phyloP scores from a whole-genome alignment of 768 basidiomycete species.

The Termitomyces sp. region DNA sequence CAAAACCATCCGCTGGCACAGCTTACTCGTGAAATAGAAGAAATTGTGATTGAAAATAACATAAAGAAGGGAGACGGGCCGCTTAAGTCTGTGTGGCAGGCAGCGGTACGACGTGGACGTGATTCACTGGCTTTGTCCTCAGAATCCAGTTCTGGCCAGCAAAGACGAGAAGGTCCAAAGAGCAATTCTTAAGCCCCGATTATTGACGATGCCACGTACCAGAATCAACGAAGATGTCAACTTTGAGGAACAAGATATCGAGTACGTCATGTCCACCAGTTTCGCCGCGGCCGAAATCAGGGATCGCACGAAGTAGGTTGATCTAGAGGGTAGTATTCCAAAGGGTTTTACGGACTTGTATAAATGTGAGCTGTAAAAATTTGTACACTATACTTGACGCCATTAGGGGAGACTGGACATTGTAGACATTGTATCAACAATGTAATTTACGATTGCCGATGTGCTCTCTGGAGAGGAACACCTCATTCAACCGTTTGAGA shows the following conservation, averaged over 20 bases:
- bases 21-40: conserved; percentile 55
- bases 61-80: conserved; percentile 57
- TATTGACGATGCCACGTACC: not conserved
- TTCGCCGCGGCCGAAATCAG: not conserved
- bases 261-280: not conserved
- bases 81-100: conserved; percentile 49
- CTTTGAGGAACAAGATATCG: not conserved
- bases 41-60: conserved; percentile 58
- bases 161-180: not conserved
- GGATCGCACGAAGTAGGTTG: not conserved
- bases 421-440: not conserved
- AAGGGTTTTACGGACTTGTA: not conserved
- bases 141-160: not conserved
- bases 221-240: not conserved
- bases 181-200: conserved; percentile 4
- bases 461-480: conserved; percentile 36
- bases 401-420: not conserved
- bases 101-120: conserved; percentile 25
- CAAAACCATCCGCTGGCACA: conserved; percentile 26
- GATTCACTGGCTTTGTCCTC: not conserved
- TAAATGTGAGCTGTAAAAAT: not conserved
- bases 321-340: not conserved
- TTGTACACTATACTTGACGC: not conserved
- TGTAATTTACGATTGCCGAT: not conserved
- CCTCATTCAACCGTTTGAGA: conserved; percentile 75